These are phyloP conservation scores for Pleoardoris graminearum DNA, from an alignment of 2,329 filamentous ascomycete species.

Conservation along the genomic window DNA sequence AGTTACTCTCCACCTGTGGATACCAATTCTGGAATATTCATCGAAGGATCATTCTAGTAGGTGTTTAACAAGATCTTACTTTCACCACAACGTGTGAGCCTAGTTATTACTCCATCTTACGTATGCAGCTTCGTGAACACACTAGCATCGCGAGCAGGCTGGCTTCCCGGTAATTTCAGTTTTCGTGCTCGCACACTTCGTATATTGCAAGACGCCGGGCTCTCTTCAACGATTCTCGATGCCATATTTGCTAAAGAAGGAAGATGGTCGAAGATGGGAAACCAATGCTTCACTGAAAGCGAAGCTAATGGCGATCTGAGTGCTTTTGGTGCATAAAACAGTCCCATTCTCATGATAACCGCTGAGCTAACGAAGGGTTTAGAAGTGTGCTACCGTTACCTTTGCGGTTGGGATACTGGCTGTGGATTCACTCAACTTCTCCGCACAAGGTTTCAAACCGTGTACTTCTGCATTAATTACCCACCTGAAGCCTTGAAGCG, in stretches of 20 bases:
- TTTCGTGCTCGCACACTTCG: constrained; percentile 15
- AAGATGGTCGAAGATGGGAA: constrained; percentile 32
- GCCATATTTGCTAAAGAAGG: constrained; percentile 21
- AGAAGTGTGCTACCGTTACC: constrained; percentile 27
- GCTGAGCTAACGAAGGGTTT: background rate
- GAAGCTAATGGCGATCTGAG: constrained; percentile 10
- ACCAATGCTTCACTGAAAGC: constrained; percentile 15
- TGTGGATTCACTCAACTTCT: constrained; percentile 24
- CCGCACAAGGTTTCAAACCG: constrained; percentile 12
- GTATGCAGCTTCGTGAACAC: constrained; percentile 23
- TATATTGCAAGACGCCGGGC: constrained; percentile 14
- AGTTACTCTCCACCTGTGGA: too few species aligned
- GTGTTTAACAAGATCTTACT: too few species aligned
- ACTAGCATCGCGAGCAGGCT: constrained; percentile 8
- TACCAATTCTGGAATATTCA: too few species aligned
- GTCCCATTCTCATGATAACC: background rate
- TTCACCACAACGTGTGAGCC: too few species aligned
- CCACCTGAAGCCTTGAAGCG: constrained; percentile 13
- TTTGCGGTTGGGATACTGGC: constrained; percentile 26
- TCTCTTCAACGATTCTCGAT: constrained; percentile 18
- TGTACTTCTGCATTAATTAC: constrained; percentile 31
- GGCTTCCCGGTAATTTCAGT: constrained; percentile 27
- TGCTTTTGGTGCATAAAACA: constrained; percentile 17
- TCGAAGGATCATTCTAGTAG: too few species aligned
- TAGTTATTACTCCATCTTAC: background rate